Percentiles rank a stretch among this genome's conserved stretches.
Evolutionary conservation across 345 rosid species (phyloP).

Genomic region (Arabis hirsuta): DNA sequence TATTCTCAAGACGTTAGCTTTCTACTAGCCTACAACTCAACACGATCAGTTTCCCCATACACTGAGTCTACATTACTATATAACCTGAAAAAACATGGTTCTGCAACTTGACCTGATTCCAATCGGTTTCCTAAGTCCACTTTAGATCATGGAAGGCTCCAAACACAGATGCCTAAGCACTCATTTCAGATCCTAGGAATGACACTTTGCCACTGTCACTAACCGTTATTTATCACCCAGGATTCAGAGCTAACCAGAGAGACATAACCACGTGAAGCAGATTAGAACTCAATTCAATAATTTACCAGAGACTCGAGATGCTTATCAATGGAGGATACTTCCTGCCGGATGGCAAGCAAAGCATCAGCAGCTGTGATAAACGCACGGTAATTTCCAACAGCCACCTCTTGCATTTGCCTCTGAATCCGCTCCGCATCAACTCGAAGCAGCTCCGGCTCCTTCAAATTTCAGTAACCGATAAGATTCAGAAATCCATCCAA

Average conservation of each 20-base stretch:
- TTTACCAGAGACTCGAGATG: conserved; percentile 87
- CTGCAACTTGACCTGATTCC: conserved; percentile 1
- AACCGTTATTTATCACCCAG: background rate
- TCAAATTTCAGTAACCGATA: conserved; percentile 19
- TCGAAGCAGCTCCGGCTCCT: conserved; percentile 97
- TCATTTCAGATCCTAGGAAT: conserved; percentile 24
- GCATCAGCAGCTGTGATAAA: conserved; percentile 96
- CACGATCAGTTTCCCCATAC: background rate
- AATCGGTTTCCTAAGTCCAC: conserved; percentile 1
- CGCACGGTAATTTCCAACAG: conserved; percentile 91
- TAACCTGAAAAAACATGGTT: background rate
- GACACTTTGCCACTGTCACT: background rate
- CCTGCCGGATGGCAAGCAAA: conserved; percentile 77
- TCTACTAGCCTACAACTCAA: conserved; percentile 22
- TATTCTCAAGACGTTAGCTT: background rate
- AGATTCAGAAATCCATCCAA: conserved; percentile 24
- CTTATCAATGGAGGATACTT: conserved; percentile 85
- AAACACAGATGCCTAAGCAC: conserved; percentile 5
- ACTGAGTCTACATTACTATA: conserved; percentile 1
- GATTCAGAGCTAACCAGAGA: background rate
- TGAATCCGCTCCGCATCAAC: conserved; percentile 95
- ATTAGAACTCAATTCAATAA: background rate
- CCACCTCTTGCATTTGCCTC: conserved; percentile 99
- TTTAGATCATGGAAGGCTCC: background rate
- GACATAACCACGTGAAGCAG: conserved; percentile 1